Evolutionary conservation across 495 filamentous ascomycete genomes (phyloP).

Genomic region (Penicillium mononematosum): DNA sequence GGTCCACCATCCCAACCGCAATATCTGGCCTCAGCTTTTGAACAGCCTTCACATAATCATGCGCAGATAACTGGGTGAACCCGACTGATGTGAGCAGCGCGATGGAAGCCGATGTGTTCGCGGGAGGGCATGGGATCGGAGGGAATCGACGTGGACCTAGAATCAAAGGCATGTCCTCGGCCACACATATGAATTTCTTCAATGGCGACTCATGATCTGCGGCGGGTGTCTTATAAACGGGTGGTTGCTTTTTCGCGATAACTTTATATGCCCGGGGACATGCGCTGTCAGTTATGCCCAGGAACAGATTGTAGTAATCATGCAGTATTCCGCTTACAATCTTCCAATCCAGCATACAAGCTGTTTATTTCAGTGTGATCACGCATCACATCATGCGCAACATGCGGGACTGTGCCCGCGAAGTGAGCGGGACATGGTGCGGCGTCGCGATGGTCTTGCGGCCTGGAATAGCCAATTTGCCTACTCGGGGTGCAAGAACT

Average conservation of each 20-base stretch:
- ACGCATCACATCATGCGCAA: slow-evolving; percentile 78
- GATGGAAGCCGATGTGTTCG: slow-evolving; percentile 71
- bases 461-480: slow-evolving; percentile 58
- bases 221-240: slow-evolving; percentile 49
- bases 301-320: neutral
- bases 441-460: slow-evolving; percentile 70
- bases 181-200: slow-evolving; percentile 67
- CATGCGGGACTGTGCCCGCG: slow-evolving; percentile 78
- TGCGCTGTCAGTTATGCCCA: slow-evolving; percentile 25
- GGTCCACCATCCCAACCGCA: slow-evolving; percentile 72
- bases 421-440: slow-evolving; percentile 73
- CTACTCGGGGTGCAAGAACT: slow-evolving; percentile 53
- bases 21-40: slow-evolving; percentile 73
- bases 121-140: slow-evolving; percentile 66
- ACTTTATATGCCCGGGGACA: slow-evolving; percentile 55
- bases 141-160: slow-evolving; percentile 77
- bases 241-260: slow-evolving; percentile 60
- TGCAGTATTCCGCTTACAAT: slow-evolving; percentile 63
- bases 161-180: slow-evolving; percentile 59
- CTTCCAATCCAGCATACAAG: slow-evolving; percentile 82
- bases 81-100: slow-evolving; percentile 81
- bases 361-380: slow-evolving; percentile 63
- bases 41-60: slow-evolving; percentile 64
- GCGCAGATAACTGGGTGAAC: slow-evolving; percentile 64
- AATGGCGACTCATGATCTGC: slow-evolving; percentile 52